Evolutionary conservation across 2,329 filamentous ascomycete species (phyloP), one percentile per base, ranked within the genome.

Genomic region (Hypomyces perniciosus): DNA sequence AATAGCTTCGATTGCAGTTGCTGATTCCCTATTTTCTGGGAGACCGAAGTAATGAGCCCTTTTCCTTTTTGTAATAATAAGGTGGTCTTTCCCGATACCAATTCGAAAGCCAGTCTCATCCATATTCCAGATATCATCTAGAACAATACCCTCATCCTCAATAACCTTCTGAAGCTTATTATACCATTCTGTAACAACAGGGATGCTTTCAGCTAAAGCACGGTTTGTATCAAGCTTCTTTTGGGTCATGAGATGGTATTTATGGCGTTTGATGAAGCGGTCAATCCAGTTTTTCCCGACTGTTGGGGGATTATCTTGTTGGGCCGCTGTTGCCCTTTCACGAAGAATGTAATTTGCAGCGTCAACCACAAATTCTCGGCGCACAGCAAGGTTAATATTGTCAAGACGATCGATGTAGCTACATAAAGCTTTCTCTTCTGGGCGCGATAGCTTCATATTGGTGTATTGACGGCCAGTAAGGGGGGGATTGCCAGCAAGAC

Each of bases 71-170:
- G 39, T 54, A 10, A 50, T 27, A 28, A 54, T 40, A 27, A 54
- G 8, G 5, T 49, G 7, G 29, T 50, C 38, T 27, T 45, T 44
- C 6, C 47, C 40, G 40, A 52, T 63, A 9, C 42, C 48, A 33
- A 49, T 64, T 29, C 39, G 49, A 7, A 57, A 61, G 58, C 63
- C n/a, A 13, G 50, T 53, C 33, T 53, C 44, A 44, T 55, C 54
- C 40, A 53, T 51, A 46, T 55, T 53, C 51, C 42, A 56, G 12
- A 52, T 56, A 42, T 40, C 40, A 3, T 51, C 48, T 2, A 29
- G 35, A 8, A 28, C 9, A 13, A 53, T 56, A 12, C 51, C 54
- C 5, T 51, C 9, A 3, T 46, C 31, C 10, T 12, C 6, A 13
- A 52, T 52, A 10, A 34, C 42, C 31, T 35, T 55, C 47, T 13